These are phyloP conservation scores for Starmerella sp. DNA, from an alignment of 805 yeast genomes.

Conservation along the genomic window DNA sequence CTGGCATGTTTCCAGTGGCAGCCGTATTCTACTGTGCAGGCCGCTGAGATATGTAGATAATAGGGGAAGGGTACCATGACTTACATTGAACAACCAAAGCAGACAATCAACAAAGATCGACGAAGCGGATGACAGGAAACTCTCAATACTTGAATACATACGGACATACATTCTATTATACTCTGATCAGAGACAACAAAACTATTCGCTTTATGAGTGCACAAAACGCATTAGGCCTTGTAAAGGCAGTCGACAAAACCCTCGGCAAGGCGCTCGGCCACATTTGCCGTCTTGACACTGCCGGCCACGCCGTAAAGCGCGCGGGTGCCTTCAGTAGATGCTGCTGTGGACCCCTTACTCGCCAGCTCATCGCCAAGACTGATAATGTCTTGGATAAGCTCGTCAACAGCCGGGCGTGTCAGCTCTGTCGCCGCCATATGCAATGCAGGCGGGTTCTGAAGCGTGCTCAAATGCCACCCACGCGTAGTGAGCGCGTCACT, in stretches of 20 bases:
- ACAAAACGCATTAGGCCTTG: slow-evolving; percentile 30
- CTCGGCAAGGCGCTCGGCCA: slow-evolving; percentile 67
- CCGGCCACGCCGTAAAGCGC: slow-evolving; percentile 95
- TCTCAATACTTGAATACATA: no score
- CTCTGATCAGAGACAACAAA: not conserved
- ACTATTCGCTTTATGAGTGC: no score
- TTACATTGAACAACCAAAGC: not conserved
- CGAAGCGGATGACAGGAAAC: no score
- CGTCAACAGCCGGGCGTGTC: slow-evolving; percentile 50
- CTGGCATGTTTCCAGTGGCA: not conserved
- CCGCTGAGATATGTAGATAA: not conserved
- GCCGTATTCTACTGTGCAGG: not conserved
- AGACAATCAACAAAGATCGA: no score
- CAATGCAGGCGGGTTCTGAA: slow-evolving; percentile 83
- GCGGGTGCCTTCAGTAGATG: slow-evolving; percentile 47
- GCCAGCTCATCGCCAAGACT: slow-evolving; percentile 36
- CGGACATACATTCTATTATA: not conserved
- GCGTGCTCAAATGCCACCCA: slow-evolving; percentile 84
- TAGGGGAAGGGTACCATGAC: not conserved
- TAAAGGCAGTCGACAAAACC: slow-evolving; percentile 76
- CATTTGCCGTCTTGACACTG: slow-evolving; percentile 68
- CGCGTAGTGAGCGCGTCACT: slow-evolving; percentile 55
- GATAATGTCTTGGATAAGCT: slow-evolving; percentile 44
- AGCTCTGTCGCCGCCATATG: slow-evolving; percentile 81
- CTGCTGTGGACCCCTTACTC: slow-evolving; percentile 22